Evolutionary conservation across 306 rosid genomes (phyloP), one percentile per base, ranked within the genome.

Genomic region (Boehmeria nivea): DNA sequence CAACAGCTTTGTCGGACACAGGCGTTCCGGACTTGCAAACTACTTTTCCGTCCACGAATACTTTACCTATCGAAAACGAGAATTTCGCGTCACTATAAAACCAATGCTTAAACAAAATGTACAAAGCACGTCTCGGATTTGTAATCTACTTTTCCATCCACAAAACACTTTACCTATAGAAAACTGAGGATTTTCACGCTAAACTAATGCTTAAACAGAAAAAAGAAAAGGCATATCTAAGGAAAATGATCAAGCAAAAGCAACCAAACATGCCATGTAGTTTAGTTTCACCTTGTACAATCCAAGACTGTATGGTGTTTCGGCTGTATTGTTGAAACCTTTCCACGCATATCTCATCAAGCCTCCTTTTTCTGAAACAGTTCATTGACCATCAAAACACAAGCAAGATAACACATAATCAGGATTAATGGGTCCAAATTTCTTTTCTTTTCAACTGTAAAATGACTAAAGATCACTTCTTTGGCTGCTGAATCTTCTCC

Each of bases 231-330:
- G n/a, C n/a, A n/a, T n/a, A n/a, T n/a, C n/a, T n/a, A n/a, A n/a
- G n/a, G n/a, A n/a, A n/a, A n/a, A n/a, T 33, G 38, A 4, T 33
- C 38, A 33, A 4, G 5, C 11, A 4, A 4, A 11, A 11, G 7
- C 38, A 33, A 33, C 38, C 5, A 4, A 33, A 33, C 17, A 12
- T 11, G 45, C 17, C 6, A 40, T 33, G 11, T 33, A n/a, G 38
- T 33, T 4, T 33, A 11, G 63, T 57, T 49, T 73, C 64, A 87
- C 98, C 98, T 82, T 87, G 96, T 75, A 87, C 60, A 60, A 87
- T 91, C 98, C 96, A 91, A 7, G 98, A 87, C 51, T 84, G 98
- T 28, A 91, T 85, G 54, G 80, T 63, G 18, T 88, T 82, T 72
- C 98, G 80, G 77, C 95, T 87, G 67, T 84, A 84, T 40, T 91